Conservation (phyloP, 805 yeast genomes). For the Pichia exigua region DNA sequence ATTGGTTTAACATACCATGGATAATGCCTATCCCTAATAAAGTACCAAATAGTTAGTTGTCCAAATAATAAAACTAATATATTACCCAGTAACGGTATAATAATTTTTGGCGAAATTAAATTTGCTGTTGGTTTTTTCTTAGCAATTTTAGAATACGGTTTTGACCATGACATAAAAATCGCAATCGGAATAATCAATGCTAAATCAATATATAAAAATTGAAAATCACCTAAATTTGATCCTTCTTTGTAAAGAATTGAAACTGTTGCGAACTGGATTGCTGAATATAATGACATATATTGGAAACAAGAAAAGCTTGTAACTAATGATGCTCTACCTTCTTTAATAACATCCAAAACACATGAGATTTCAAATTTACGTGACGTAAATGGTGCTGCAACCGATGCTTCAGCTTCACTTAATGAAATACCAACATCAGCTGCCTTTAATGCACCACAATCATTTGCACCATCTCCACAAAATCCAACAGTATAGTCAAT, state of each 20-base stretch:
- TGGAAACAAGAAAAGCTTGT: slow-evolving; percentile 96
- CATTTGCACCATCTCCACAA: slow-evolving; percentile 99
- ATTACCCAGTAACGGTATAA: slow-evolving; percentile 75
- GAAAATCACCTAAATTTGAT: slow-evolving; percentile 92
- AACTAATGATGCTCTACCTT: slow-evolving; percentile 91
- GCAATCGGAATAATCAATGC: slow-evolving; percentile 90
- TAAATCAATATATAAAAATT: slow-evolving; percentile 88
- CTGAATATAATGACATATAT: slow-evolving; percentile 95
- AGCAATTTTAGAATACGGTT: slow-evolving; percentile 55
- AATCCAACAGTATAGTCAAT: slow-evolving; percentile 91
- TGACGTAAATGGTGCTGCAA: slow-evolving; percentile 97
- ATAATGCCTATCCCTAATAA: slow-evolving; percentile 37
- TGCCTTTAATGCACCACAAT: slow-evolving; percentile 96
- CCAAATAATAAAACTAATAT: slow-evolving; percentile 55
- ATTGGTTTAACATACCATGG: slow-evolving; percentile 77
- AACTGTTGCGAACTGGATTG: slow-evolving; percentile 89
- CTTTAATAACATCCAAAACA: slow-evolving; percentile 82
- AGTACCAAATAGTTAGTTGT: slow-evolving; percentile 63
- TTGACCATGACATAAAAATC: slow-evolving; percentile 95
- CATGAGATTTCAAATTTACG: slow-evolving; percentile 86
- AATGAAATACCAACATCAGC: slow-evolving; percentile 96
- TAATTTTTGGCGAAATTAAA: slow-evolving; percentile 78
- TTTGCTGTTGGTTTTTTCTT: slow-evolving; percentile 89
- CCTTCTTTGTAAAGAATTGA: slow-evolving; percentile 81
- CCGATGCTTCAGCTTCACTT: slow-evolving; percentile 97